Conservation (phyloP, 495 filamentous ascomycete genomes). For the Neurospora africana region DNA sequence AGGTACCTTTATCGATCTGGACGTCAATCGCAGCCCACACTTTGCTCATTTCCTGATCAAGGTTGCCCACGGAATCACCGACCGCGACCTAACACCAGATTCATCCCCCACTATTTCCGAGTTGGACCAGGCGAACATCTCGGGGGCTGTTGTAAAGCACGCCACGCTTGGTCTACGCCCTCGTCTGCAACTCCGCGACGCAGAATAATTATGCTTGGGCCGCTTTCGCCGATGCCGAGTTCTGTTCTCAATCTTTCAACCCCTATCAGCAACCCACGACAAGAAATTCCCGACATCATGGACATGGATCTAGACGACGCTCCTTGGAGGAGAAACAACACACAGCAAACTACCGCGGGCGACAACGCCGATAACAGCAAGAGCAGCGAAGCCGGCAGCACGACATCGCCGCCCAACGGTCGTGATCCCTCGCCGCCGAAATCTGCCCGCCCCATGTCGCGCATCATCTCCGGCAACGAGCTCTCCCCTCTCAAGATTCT, state of each 20-base stretch:
- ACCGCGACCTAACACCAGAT: not conserved
- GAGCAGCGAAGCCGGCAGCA: constrained; percentile 2
- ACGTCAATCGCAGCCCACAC: not conserved
- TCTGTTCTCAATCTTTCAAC: constrained; percentile 29
- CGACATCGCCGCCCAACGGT: constrained; percentile 14
- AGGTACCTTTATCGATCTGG: not conserved
- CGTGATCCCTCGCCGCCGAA: constrained; percentile 24
- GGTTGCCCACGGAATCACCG: not conserved
- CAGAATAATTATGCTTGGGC: constrained; percentile 20
- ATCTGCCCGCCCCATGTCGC: constrained; percentile 28
- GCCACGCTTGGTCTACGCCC: not conserved
- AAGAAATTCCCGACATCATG: constrained; percentile 19
- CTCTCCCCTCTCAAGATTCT: constrained; percentile 42
- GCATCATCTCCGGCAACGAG: constrained; percentile 37
- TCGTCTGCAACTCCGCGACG: not conserved
- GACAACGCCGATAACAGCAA: constrained; percentile 11
- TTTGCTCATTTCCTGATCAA: not conserved
- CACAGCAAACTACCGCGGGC: constrained; percentile 1
- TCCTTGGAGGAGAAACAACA: constrained; percentile 1
- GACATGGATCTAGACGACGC: constrained; percentile 1
- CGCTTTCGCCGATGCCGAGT: constrained; percentile 26
- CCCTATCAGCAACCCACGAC: constrained; percentile 13
- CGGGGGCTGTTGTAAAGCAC: not conserved
- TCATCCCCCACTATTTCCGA: not conserved
- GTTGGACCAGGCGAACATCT: not conserved